phyloP scores from a whole-genome alignment of 768 basidiomycete genomes.

The Suillus tomentosus region DNA sequence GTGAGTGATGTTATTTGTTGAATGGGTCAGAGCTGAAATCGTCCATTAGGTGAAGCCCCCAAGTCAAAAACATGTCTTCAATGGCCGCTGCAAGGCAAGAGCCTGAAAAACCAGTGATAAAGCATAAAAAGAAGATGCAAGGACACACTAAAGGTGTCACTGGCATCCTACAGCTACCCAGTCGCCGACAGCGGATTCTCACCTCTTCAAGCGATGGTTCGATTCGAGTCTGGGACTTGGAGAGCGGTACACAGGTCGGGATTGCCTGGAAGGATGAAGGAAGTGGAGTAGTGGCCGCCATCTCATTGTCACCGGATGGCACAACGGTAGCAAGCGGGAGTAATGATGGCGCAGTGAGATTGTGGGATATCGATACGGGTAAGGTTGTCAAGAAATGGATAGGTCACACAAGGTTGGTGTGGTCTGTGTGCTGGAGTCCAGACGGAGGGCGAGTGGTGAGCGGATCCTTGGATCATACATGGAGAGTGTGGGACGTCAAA shows the following conservation, averaged over 20 bases:
- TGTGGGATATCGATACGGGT: background rate
- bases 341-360: background rate
- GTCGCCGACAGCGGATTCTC: background rate
- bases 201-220: background rate
- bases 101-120: background rate
- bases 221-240: background rate
- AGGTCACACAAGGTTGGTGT: background rate
- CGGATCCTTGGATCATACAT: background rate
- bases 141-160: background rate
- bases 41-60: background rate
- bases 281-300: background rate
- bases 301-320: background rate
- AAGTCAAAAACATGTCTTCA: background rate
- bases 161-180: background rate
- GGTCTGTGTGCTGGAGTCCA: constrained; percentile 2
- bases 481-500: background rate
- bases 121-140: background rate
- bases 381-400: background rate
- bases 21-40: background rate
- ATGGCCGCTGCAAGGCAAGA: background rate
- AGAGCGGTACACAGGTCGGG: background rate
- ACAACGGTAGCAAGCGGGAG: background rate
- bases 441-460: background rate
- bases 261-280: background rate
- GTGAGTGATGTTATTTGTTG: background rate